Conservation (phyloP, 768 basidiomycete genomes). For the Pulveroboletus ravenelii region DNA sequence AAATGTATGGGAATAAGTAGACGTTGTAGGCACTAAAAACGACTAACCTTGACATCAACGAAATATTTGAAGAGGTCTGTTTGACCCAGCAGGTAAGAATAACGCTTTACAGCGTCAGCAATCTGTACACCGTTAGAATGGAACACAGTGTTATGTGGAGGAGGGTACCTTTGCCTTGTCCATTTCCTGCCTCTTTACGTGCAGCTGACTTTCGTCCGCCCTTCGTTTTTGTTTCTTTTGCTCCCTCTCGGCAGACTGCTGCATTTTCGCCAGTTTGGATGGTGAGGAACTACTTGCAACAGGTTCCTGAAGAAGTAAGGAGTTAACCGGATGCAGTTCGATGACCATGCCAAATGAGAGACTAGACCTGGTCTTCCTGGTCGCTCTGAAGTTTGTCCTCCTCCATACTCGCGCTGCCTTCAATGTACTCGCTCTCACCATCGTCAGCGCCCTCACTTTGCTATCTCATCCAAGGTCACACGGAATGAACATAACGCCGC, state of each 20-base stretch:
- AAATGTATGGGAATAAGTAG: not conserved
- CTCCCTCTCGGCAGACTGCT: constrained; percentile 36
- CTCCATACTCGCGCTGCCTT: constrained; percentile 49
- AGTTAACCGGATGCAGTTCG: constrained; percentile 1
- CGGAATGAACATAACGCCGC: constrained; percentile 6
- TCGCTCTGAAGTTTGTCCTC: constrained; percentile 63
- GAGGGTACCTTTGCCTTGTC: constrained; percentile 77
- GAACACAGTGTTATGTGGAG: not conserved
- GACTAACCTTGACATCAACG: constrained; percentile 85
- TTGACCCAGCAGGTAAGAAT: constrained; percentile 95
- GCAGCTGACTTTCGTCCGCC: constrained; percentile 64
- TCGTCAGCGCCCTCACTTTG: constrained; percentile 68
- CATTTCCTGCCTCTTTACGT: constrained; percentile 74
- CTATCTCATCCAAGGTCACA: constrained; percentile 32
- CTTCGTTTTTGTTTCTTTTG: constrained; percentile 54
- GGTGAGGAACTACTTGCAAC: constrained; percentile 25
- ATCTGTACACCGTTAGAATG: constrained; percentile 45
- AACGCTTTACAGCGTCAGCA: constrained; percentile 91
- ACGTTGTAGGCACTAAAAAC: not conserved
- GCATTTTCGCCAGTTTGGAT: constrained; percentile 32
- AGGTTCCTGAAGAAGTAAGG: constrained; percentile 11
- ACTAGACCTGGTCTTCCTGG: constrained; percentile 35
- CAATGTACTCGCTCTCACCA: constrained; percentile 64
- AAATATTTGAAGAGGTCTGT: constrained; percentile 98
- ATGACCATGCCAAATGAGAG: not conserved